A percentile compares a stretch with the other conserved stretches of the same genome.
Evolutionary conservation across 2,329 filamentous ascomycete genomes (phyloP).

Genomic region (Juglanconis oblonga): DNA sequence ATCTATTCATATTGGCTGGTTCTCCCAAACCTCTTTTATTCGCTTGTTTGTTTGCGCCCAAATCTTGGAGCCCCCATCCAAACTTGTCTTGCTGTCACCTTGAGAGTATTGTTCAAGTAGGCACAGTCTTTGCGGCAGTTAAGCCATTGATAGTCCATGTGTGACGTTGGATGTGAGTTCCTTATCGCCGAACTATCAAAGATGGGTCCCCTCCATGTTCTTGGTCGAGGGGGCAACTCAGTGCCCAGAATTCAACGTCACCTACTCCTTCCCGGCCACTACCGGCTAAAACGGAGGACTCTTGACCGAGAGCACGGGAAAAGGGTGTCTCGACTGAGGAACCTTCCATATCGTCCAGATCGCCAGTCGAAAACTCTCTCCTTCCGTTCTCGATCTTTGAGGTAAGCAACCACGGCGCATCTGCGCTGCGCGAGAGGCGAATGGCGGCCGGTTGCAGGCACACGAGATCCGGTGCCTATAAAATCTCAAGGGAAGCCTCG

Average conservation of each 20-base stretch:
- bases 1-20: neutral
- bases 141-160: neutral
- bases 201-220: neutral
- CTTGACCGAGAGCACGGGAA: neutral
- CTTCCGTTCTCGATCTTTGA: neutral
- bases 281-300: neutral
- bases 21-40: neutral
- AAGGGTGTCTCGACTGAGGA: neutral
- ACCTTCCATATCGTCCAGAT: neutral
- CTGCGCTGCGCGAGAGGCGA: neutral
- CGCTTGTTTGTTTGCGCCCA: neutral
- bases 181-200: conserved; percentile 11
- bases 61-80: too few species aligned
- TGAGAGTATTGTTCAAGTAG: neutral
- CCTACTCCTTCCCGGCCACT: neutral
- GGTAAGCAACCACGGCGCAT: neutral
- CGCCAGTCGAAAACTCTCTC: neutral
- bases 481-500: neutral
- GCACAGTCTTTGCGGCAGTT: neutral
- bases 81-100: too few species aligned
- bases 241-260: neutral
- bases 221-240: neutral
- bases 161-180: neutral
- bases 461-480: neutral
- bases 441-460: neutral